A percentile compares a stretch with the other conserved stretches of the same genome.
Evolutionary conservation across 345 rosid genomes (phyloP).

Genomic region (Rhizophora apiculata): DNA sequence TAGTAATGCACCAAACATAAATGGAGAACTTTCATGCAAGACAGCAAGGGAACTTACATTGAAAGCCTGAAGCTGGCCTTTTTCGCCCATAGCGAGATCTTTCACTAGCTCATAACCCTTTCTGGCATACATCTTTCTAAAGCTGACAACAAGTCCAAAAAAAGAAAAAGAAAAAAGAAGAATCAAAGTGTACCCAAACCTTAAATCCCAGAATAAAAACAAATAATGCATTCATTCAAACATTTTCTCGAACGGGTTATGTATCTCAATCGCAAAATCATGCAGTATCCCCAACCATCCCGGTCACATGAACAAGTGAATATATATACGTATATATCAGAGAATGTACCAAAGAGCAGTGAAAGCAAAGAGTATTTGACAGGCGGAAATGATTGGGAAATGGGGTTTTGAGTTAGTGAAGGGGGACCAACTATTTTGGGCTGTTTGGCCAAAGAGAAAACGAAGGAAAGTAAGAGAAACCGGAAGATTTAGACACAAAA

Average conservation of each 20-base stretch:
- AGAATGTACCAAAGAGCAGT: too few species aligned
- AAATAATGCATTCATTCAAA: background rate
- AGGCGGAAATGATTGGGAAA: too few species aligned
- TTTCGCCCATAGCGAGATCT: slow-evolving; percentile 24
- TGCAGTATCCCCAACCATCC: too few species aligned
- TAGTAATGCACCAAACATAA: background rate
- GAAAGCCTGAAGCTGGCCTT: slow-evolving; percentile 33
- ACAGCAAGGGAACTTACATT: slow-evolving; percentile 19
- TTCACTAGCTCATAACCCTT: slow-evolving; percentile 34
- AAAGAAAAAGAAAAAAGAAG: background rate
- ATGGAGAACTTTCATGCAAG: background rate
- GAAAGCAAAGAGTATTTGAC: too few species aligned
- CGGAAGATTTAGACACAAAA: background rate
- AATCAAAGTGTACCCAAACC: background rate
- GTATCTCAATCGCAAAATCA: background rate
- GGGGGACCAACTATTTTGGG: background rate
- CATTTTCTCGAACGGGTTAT: background rate
- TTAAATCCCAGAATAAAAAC: background rate
- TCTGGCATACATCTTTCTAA: slow-evolving; percentile 26
- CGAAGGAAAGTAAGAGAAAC: background rate
- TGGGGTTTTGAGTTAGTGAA: too few species aligned
- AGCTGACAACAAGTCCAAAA: slow-evolving; percentile 5
- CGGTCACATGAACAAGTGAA: too few species aligned
- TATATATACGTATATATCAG: too few species aligned
- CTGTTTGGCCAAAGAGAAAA: background rate